Evolutionary conservation across 768 basidiomycete genomes (phyloP).

Genomic region (Rhodocollybia butyracea): DNA sequence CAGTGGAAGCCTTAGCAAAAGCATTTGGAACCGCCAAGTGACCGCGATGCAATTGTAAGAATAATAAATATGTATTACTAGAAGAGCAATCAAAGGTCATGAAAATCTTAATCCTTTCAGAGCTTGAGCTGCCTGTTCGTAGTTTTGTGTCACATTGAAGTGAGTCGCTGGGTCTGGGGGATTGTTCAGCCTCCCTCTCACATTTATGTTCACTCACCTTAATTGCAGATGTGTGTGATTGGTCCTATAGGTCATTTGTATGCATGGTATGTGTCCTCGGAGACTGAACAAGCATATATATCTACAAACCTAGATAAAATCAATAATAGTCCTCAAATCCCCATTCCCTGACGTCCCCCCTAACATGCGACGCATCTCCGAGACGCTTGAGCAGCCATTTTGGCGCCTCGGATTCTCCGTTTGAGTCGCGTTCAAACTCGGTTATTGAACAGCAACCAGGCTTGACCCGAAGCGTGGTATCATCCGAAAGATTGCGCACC

Average conservation of each 20-base stretch:
- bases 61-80: no score
- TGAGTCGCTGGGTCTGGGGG: no score
- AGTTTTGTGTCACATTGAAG: no score
- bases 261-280: no score
- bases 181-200: no score
- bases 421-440: constrained; percentile 38
- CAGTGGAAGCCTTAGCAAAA: background rate
- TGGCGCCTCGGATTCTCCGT: constrained; percentile 11
- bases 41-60: no score
- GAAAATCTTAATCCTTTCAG: no score
- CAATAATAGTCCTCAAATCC: constrained; percentile 61
- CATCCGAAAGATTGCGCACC: constrained; percentile 51
- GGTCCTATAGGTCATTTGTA: no score
- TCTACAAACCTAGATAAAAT: background rate
- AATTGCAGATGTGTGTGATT: no score
- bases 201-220: no score
- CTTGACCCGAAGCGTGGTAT: constrained; percentile 48
- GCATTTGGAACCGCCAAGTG: background rate
- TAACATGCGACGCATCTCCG: constrained; percentile 57
- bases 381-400: constrained; percentile 49
- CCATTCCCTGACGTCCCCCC: constrained; percentile 69
- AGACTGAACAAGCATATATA: background rate
- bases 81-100: no score
- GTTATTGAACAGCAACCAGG: constrained; percentile 76
- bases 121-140: no score